Percentiles rank a stretch among this genome's conserved stretches.
These are phyloP conservation scores for Termitomyces bulborhizus DNA, from an alignment of 768 basidiomycete species.

Conservation along the genomic window DNA sequence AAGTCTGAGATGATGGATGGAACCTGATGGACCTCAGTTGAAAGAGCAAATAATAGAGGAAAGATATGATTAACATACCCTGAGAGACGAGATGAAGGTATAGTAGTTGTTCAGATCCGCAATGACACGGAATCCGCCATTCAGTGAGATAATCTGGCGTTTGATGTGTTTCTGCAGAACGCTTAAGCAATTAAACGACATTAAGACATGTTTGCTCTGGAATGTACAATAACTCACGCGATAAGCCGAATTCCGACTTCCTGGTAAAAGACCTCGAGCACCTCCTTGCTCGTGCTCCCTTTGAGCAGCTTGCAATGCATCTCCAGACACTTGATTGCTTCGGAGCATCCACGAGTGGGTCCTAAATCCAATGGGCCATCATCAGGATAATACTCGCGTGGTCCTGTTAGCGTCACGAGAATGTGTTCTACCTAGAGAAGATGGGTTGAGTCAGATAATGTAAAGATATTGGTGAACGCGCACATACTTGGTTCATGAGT, in stretches of 20 bases:
- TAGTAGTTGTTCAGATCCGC: slow-evolving; percentile 95
- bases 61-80: slow-evolving; percentile 33
- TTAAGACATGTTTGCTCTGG: not conserved
- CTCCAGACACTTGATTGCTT: slow-evolving; percentile 85
- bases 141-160: slow-evolving; percentile 91
- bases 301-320: slow-evolving; percentile 87
- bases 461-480: not conserved
- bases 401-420: slow-evolving; percentile 73
- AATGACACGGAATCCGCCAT: slow-evolving; percentile 93
- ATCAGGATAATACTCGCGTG: slow-evolving; percentile 90
- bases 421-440: slow-evolving; percentile 86
- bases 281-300: slow-evolving; percentile 93
- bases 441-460: not conserved
- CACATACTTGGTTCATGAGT: slow-evolving; percentile 82
- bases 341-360: slow-evolving; percentile 82
- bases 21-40: slow-evolving; percentile 33
- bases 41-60: not conserved
- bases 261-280: slow-evolving; percentile 96
- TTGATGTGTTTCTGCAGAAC: slow-evolving; percentile 97
- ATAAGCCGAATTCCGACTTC: slow-evolving; percentile 91
- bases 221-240: slow-evolving; percentile 40
- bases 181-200: slow-evolving; percentile 29
- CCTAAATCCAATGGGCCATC: slow-evolving; percentile 74
- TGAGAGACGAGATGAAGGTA: slow-evolving; percentile 80
- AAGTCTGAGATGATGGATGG: slow-evolving; percentile 85